Base-by-base conservation (phyloP, 1,139 yeast species). In the Taphrina flavorubra region DNA sequence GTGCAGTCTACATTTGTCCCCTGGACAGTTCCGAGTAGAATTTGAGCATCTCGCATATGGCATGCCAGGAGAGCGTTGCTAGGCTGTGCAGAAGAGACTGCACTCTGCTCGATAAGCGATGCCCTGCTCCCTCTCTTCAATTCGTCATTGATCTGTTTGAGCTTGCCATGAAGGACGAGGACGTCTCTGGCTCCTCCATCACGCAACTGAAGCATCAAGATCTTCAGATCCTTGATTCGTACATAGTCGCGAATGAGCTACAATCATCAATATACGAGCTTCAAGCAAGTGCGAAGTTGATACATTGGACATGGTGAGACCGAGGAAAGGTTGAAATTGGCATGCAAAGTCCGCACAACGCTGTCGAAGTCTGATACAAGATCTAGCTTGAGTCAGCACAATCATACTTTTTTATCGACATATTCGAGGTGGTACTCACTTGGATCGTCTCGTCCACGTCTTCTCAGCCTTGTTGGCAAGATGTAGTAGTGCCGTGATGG, bases 391-490 rank as follows among this genome's bases (percentile, higher is more conserved):
- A 20, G 4, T n/a, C 31, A 25, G 31, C 31, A 25, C 31, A 25
- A 25, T 25, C 31, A 25, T 4, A 25, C 31, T 25, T 4, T 25
- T 25, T 25, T 4, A 2, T 4, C 4, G 31, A 25, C 31, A 25
- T 25, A 25, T 25, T 25, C 31, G 31, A 25, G 31, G 31, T 25
- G 31, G n/a, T 13, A 13, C 18, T 16, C 10, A 49, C 53, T n/a
- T 49, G 36, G 53, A 49, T 49, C 53, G 53, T 20, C 53, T 49
- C 36, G 53, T 49, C 53, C 53, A 49, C 36, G 53, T 49, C 20
- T 34, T 10, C 20, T 49, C 53, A 20, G 53, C 53, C n/a, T 49
- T 49, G 36, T 25, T 25, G n/a, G 53, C 53, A 8, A 49, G 36
- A 8, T 20, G 31, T 5, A 49, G n/a, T 11, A 49, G 36, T 49